A percentile compares a stretch with the other conserved stretches of the same genome.
phyloP scores from a whole-genome alignment of 2,329 filamentous ascomycete species.

The Cryphonectria parasitica region DNA sequence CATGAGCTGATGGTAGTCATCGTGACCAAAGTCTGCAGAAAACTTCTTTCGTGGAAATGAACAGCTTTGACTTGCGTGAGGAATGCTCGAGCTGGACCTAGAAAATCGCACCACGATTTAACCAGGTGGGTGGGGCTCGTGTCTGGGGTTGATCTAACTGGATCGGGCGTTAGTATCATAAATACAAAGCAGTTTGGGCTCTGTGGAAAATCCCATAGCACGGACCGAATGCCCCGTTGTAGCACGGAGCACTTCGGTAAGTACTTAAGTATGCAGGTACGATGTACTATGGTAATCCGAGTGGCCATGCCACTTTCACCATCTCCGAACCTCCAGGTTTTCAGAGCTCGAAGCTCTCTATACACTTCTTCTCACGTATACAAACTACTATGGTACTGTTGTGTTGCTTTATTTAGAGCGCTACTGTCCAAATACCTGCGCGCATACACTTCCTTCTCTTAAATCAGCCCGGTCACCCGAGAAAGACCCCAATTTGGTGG shows the following conservation, averaged over 20 bases:
- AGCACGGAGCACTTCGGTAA: too few relatives aligned
- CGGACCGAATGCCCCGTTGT: too few relatives aligned
- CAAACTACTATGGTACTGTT: neutral
- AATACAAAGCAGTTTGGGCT: too few relatives aligned
- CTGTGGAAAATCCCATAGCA: neutral
- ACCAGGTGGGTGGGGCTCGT: constrained; percentile 22
- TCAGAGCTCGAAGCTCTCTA: neutral
- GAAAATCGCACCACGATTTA: constrained; percentile 6
- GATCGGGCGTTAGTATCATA: too few relatives aligned
- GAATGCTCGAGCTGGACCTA: neutral
- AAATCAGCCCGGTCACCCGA: constrained; percentile 1
- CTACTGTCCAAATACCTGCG: neutral
- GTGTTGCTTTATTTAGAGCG: constrained; percentile 3
- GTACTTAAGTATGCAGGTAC: too few relatives aligned
- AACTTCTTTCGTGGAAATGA: neutral
- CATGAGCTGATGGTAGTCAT: neutral
- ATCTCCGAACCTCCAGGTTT: neutral
- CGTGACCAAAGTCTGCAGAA: neutral
- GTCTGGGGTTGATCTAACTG: constrained; percentile 20
- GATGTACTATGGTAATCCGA: neutral
- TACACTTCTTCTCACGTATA: neutral
- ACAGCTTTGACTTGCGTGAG: neutral
- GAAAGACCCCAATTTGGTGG: neutral
- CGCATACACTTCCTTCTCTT: neutral
- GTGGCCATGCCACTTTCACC: neutral